Percentiles rank a stretch among this genome's conserved stretches.
Evolutionary conservation across 768 basidiomycete species (phyloP).

Genomic region (Suillus paluster): DNA sequence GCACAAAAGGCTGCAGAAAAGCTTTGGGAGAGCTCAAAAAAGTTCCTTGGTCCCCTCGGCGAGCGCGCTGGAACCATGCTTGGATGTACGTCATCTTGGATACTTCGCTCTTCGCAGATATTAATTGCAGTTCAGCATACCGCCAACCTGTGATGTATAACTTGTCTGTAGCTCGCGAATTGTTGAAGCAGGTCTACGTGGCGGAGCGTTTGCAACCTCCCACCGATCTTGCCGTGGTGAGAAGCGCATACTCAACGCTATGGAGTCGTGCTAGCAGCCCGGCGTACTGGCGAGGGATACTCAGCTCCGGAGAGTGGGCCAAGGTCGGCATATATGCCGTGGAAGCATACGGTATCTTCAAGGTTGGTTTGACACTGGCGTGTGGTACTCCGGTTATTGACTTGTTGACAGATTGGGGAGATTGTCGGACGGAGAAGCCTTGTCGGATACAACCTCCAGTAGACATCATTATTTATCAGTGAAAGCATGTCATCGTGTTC

Average conservation of each 20-base stretch:
- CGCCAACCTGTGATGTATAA: conserved; percentile 81
- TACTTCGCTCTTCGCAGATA: neutral
- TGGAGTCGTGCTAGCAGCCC: conserved; percentile 63
- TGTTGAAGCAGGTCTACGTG: conserved; percentile 75
- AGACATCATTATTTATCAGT: conserved; percentile 27
- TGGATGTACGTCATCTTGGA: conserved; percentile 46
- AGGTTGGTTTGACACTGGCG: conserved; percentile 47
- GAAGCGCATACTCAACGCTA: conserved; percentile 64
- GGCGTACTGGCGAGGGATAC: conserved; percentile 63
- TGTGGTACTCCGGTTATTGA: neutral
- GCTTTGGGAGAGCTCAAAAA: conserved; percentile 54
- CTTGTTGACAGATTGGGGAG: conserved; percentile 71
- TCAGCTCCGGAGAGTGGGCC: conserved; percentile 66
- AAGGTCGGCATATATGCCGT: conserved; percentile 75
- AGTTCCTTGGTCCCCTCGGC: conserved; percentile 51
- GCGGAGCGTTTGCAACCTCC: conserved; percentile 70
- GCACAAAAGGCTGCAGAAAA: conserved; percentile 63
- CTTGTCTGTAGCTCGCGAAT: conserved; percentile 72
- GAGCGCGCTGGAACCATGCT: conserved; percentile 62
- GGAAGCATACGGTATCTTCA: conserved; percentile 91
- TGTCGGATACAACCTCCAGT: conserved; percentile 76
- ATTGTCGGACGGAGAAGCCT: conserved; percentile 81
- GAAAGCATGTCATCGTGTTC: neutral
- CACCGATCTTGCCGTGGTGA: conserved; percentile 53
- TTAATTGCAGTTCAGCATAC: conserved; percentile 55